These are phyloP conservation scores for Yamadazyma olivae DNA, from an alignment of 805 yeast genomes.

Conservation along the genomic window DNA sequence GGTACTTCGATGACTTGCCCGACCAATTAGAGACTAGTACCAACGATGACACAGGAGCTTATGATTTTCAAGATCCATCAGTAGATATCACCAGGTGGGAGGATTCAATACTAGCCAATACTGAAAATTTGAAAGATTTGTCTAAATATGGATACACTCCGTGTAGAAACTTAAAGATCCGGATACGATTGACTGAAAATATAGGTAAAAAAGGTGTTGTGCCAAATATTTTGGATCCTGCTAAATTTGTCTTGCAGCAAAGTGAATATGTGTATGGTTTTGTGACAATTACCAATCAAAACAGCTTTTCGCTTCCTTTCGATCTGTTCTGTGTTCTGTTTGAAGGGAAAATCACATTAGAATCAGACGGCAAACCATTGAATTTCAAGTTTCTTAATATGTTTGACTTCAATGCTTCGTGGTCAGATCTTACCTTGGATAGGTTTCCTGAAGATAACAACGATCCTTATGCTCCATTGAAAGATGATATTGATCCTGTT, in stretches of 20 bases:
- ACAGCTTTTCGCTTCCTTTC: constrained; percentile 27
- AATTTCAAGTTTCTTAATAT: constrained; percentile 29
- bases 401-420: constrained; percentile 42
- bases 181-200: constrained; percentile 30
- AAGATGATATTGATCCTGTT: constrained; percentile 24
- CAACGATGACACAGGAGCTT: background rate
- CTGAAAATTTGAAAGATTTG: constrained; percentile 29
- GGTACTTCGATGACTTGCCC: background rate
- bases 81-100: constrained; percentile 18
- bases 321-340: constrained; percentile 38
- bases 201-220: constrained; percentile 30
- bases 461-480: constrained; percentile 24
- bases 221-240: constrained; percentile 30
- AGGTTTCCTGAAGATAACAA: constrained; percentile 28
- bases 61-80: constrained; percentile 9
- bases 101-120: constrained; percentile 34
- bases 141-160: constrained; percentile 26
- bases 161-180: constrained; percentile 23
- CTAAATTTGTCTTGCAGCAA: constrained; percentile 29
- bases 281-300: constrained; percentile 27
- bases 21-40: background rate
- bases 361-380: constrained; percentile 9
- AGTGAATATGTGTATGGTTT: constrained; percentile 38
- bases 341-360: constrained; percentile 30
- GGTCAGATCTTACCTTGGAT: constrained; percentile 34